Base-by-base conservation (phyloP, 768 basidiomycete species). In the Mycena polygramma region DNA sequence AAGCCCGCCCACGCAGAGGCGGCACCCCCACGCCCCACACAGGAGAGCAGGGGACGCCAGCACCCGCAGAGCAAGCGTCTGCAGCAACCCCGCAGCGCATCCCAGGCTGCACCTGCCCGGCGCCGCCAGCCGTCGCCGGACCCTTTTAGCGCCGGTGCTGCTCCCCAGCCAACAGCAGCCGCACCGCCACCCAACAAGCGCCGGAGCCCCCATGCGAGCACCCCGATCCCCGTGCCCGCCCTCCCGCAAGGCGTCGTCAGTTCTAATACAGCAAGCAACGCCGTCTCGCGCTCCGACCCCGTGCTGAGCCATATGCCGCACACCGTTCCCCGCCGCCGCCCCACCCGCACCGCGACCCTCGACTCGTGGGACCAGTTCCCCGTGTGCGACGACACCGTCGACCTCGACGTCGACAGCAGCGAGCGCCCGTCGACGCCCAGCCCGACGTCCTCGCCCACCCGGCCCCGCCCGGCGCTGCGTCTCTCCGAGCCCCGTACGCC, bases 351-450 rank as follows among this genome's bases (percentile, higher is more conserved):
- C 1, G 75, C 78, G 13, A 79, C 79, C n/a, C 57, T 75, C 61
- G 74, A 77, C 55, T 57, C 74, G 82, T 80, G 43, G 51, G 49
- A 46, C 57, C 49, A 20, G 43, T 93, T 93, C 78, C 92, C 91
- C 4, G 80, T 94, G 53, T 94, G 92, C 73, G 92, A 94, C 71
- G 93, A 94, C 74, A 85, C 86, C 72, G 90, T 19, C 45, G 45
- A 26, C 24, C n/a, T 86, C 48, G 90, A 91, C 80, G 30, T 77
- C 79, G 30, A 30, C 30, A 30, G 30, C 30, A 30, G 10, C 9
- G 41, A 41, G 41, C 65, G 60, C 8, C 66, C 61, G 1, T 46
- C 55, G 7, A 39, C 54, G 7, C 54, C 61, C 30, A 19, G 19
- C 26, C 91, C 90, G n/a, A 80, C 84, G 19, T 13, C 39, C n/a